Evolutionary conservation across 306 rosid genomes (phyloP).

Genomic region (Cicer yamashitae): DNA sequence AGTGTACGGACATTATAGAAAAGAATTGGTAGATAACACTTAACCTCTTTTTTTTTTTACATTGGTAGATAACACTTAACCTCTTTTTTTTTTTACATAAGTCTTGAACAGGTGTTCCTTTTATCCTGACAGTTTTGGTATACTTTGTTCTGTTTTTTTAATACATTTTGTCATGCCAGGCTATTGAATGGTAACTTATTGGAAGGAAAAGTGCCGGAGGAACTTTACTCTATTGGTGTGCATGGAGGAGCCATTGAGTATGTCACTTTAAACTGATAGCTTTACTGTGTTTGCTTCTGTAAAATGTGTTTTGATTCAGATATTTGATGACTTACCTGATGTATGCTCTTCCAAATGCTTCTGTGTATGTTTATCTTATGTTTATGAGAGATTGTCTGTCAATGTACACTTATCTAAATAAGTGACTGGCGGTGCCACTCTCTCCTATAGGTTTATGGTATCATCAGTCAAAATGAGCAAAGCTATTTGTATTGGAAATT

Average conservation of each 20-base stretch:
- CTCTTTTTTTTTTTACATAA: not conserved
- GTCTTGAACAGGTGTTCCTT: constrained; percentile 7
- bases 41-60: not conserved
- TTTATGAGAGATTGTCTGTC: not conserved
- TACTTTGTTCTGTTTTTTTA: constrained; percentile 32
- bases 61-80: constrained; percentile 1
- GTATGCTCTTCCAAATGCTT: not conserved
- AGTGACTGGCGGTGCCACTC: constrained; percentile 20
- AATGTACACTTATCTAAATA: constrained; percentile 19
- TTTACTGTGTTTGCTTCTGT: constrained; percentile 18
- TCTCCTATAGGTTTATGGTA: not conserved
- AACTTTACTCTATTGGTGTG: constrained; percentile 86
- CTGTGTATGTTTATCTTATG: constrained; percentile 6
- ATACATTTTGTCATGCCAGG: constrained; percentile 60
- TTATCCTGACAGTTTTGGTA: not conserved
- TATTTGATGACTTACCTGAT: constrained; percentile 4
- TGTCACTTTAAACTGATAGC: constrained; percentile 42
- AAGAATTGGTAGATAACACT: constrained; percentile 5
- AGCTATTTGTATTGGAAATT: too few relatives aligned
- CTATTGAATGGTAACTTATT: constrained; percentile 75
- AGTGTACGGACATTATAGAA: constrained; percentile 3
- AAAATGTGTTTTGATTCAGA: constrained; percentile 18
- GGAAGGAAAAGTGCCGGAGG: constrained; percentile 87
- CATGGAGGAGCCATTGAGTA: constrained; percentile 98
- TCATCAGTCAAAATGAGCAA: not conserved